Conservation (phyloP, 2,329 filamentous ascomycete species). For the Diaporthe citriasiana region DNA sequence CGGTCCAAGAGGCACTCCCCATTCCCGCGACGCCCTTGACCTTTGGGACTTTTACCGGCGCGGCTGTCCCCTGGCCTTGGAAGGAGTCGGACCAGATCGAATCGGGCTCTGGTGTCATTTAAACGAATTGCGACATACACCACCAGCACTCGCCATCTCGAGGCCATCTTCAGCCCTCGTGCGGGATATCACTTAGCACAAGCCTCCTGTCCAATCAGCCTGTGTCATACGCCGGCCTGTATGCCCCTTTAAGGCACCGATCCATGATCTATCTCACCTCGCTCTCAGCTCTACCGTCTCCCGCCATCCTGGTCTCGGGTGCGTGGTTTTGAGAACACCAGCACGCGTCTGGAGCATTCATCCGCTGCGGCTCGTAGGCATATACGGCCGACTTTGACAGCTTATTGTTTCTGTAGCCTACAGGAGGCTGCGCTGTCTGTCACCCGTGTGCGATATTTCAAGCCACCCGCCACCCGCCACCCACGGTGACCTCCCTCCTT, state of each 20-base stretch:
- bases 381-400: neutral
- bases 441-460: slow-evolving; percentile 30
- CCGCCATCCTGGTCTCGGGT: slow-evolving; percentile 27
- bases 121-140: slow-evolving; percentile 41
- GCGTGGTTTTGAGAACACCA: slow-evolving; percentile 30
- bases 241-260: slow-evolving; percentile 28
- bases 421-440: slow-evolving; percentile 18
- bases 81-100: slow-evolving; percentile 18
- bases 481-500: slow-evolving; percentile 5
- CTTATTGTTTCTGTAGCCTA: neutral
- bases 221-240: slow-evolving; percentile 17
- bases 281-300: slow-evolving; percentile 23
- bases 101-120: slow-evolving; percentile 19
- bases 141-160: slow-evolving; percentile 40
- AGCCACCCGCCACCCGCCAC: slow-evolving; percentile 30
- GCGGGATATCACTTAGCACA: slow-evolving; percentile 23
- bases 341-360: slow-evolving; percentile 32
- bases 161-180: slow-evolving; percentile 15
- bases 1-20: slow-evolving; percentile 3
- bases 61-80: slow-evolving; percentile 8
- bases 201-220: slow-evolving; percentile 33
- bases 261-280: slow-evolving; percentile 34
- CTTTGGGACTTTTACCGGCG: slow-evolving; percentile 15
- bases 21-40: slow-evolving; percentile 9
- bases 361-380: slow-evolving; percentile 8